Percentiles rank a stretch among this genome's conserved stretches.
These are phyloP conservation scores for Pleurotus ostreatus DNA, from an alignment of 768 basidiomycete genomes.

Conservation along the genomic window DNA sequence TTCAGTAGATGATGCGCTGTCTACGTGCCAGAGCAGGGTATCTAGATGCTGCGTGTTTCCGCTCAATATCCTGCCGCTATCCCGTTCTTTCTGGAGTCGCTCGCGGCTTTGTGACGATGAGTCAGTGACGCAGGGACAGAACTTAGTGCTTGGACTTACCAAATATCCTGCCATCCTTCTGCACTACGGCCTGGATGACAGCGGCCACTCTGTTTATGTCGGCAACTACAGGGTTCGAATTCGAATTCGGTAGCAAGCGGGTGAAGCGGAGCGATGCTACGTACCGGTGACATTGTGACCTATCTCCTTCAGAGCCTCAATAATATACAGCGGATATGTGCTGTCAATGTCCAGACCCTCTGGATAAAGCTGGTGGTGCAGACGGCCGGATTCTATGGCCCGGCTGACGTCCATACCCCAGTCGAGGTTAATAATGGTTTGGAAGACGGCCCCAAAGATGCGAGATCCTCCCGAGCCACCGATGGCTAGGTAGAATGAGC, in stretches of 20 bases:
- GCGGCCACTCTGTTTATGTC: constrained; percentile 71
- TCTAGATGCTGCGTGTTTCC: neutral
- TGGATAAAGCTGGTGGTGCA: constrained; percentile 88
- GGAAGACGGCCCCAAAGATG: constrained; percentile 79
- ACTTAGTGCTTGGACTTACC: constrained; percentile 39
- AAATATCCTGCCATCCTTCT: constrained; percentile 50
- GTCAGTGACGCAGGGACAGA: constrained; percentile 7
- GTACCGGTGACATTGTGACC: constrained; percentile 74
- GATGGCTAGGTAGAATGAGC: constrained; percentile 65
- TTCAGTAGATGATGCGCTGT: neutral
- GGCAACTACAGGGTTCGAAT: constrained; percentile 27
- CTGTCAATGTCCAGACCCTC: constrained; percentile 54
- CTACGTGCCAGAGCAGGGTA: neutral
- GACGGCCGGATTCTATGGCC: constrained; percentile 80
- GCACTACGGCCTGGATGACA: constrained; percentile 69
- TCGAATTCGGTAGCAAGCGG: neutral
- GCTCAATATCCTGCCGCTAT: constrained; percentile 78
- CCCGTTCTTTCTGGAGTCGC: constrained; percentile 92
- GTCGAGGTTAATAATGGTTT: constrained; percentile 74
- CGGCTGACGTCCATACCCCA: constrained; percentile 77
- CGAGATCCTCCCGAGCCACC: constrained; percentile 88
- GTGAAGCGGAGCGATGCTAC: constrained; percentile 13
- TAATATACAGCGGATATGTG: constrained; percentile 49
- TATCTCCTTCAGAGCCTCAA: constrained; percentile 49
- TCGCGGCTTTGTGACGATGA: constrained; percentile 52